These are phyloP conservation scores for Solanum pennellii DNA, from an alignment of 257 asterid species.

Conservation along the genomic window DNA sequence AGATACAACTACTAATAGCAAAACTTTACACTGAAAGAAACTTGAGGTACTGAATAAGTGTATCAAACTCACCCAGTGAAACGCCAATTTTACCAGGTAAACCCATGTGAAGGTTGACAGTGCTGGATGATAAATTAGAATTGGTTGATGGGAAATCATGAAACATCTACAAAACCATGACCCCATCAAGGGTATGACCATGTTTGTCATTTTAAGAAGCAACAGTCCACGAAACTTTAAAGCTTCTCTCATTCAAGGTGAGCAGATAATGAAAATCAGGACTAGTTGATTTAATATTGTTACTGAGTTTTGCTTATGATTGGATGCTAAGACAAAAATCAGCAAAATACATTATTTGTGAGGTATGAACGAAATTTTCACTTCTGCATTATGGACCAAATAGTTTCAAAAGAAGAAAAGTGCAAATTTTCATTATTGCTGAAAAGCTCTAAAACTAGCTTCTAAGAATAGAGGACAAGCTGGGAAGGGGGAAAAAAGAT, in stretches of 20 bases:
- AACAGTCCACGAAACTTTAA: background rate
- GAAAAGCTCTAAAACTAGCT: background rate
- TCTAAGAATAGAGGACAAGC: background rate
- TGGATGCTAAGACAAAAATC: background rate
- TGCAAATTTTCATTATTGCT: background rate
- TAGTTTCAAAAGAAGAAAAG: background rate
- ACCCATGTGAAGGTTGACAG: background rate
- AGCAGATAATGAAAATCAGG: background rate
- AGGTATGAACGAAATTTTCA: background rate
- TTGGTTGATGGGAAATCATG: background rate
- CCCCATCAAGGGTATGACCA: background rate
- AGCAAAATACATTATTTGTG: background rate
- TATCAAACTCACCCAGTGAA: background rate
- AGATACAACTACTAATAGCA: background rate
- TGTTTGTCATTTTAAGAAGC: background rate
- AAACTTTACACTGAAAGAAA: background rate
- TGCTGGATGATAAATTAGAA: background rate
- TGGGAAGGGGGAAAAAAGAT: background rate
- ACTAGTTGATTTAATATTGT: background rate
- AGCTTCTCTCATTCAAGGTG: background rate
- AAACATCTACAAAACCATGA: background rate
- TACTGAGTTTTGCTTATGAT: background rate
- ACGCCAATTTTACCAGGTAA: background rate
- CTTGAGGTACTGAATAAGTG: background rate
- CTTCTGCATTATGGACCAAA: background rate